These are phyloP conservation scores for Ustilago hordei DNA, from an alignment of 1,284 basidiomycete genomes.

Conservation along the genomic window DNA sequence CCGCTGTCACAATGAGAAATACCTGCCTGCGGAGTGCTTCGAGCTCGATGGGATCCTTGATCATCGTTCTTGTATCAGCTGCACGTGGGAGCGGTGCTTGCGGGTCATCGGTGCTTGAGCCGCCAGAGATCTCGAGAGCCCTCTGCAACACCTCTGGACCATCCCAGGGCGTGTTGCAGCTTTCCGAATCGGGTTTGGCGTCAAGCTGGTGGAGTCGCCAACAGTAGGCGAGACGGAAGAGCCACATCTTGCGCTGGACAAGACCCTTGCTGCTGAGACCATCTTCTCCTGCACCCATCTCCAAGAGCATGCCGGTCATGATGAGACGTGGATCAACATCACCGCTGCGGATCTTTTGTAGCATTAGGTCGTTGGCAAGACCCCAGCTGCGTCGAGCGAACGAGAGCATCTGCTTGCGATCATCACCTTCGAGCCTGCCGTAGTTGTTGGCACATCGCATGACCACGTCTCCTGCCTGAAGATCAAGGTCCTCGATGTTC, in stretches of 20 bases:
- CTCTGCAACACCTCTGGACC: constrained; percentile 42
- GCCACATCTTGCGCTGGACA: constrained; percentile 50
- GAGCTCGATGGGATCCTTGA: constrained; percentile 50
- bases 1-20: constrained; percentile 36
- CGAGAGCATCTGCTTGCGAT: constrained; percentile 51
- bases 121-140: constrained; percentile 45
- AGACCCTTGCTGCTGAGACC: constrained; percentile 50
- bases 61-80: constrained; percentile 38
- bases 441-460: constrained; percentile 51
- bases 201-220: constrained; percentile 58
- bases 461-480: constrained; percentile 45
- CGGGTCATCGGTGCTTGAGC: constrained; percentile 30
- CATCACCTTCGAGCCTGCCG: constrained; percentile 47
- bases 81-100: constrained; percentile 45
- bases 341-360: constrained; percentile 52
- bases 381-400: constrained; percentile 59
- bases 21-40: constrained; percentile 42
- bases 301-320: constrained; percentile 49
- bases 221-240: constrained; percentile 48
- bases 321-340: constrained; percentile 55
- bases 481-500: constrained; percentile 56
- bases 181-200: constrained; percentile 41
- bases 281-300: constrained; percentile 58
- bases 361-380: constrained; percentile 53
- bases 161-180: constrained; percentile 44